Evolutionary conservation across 1,284 basidiomycete genomes (phyloP), one percentile per base, ranked within the genome.

Genomic region (Exobasidium rhododendri): DNA sequence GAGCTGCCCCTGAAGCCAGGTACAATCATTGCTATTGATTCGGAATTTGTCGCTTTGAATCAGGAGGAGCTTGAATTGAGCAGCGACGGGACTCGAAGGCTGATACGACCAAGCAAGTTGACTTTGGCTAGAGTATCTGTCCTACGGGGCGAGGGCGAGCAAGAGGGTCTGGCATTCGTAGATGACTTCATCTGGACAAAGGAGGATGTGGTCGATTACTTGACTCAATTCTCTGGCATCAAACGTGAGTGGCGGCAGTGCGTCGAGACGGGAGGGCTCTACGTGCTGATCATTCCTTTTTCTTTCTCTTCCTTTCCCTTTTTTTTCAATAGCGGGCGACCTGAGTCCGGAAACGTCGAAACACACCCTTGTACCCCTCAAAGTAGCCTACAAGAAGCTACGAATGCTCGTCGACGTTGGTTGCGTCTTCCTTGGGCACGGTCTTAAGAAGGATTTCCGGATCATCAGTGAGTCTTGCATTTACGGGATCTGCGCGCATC

Each of bases 381-480:
- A 98, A 79, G 85, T 92, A 1, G 96, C 94, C 2, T 98, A 98
- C 83, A 97, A 97, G 84, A 98, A 98, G 80, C 83, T 98, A n/a
- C 86, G 94, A 1, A 80, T 96, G 40, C 84, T 98, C 2, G 93
- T 98, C 7, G 94, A 99, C 77, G 84, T 89, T 22, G 94, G 94
- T 4, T 98, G 96, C 77, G 89, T 94, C 66, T 99, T 99, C 75
- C 90, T 98, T 59, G 96, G 96, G 0, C 94, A 99, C 74, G 96
- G 96, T 0, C 85, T 98, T n/a, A 90, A 91, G n/a, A 97, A 97
- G 79, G 96, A 98, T 81, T 97, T 98, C 82, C 86, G 96, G 11
- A 98, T 96, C 62, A 97, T 98, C 82, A 98, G 35, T 40, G 35
- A 7, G 35, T 40, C 7, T 40, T 40, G 35, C 35, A 40, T 17